These are phyloP conservation scores for Fragilaria radians DNA, from an alignment of 108 stramenopile species.

Conservation along the genomic window DNA sequence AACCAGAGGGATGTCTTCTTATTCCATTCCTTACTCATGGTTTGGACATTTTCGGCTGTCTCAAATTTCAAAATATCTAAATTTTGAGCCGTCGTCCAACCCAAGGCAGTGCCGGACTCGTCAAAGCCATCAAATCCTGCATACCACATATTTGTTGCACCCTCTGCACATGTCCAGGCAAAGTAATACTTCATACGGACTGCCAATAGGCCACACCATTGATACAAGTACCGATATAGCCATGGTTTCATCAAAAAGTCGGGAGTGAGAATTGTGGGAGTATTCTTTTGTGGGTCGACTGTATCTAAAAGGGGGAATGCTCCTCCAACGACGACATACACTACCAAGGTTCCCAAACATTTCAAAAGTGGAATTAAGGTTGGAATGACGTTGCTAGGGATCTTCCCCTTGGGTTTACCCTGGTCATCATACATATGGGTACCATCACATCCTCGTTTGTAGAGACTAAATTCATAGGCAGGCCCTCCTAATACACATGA, in stretches of 20 bases:
- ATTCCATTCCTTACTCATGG: constrained; percentile 88
- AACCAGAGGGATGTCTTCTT: constrained; percentile 93
- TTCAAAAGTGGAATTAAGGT: constrained; percentile 63
- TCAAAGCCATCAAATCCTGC: constrained; percentile 92
- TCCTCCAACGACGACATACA: constrained; percentile 61
- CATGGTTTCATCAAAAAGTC: constrained; percentile 59
- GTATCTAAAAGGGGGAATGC: constrained; percentile 77
- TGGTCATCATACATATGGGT: constrained; percentile 52
- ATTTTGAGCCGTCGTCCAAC: constrained; percentile 88
- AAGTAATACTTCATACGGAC: constrained; percentile 95
- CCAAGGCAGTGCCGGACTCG: constrained; percentile 70
- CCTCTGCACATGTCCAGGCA: constrained; percentile 95
- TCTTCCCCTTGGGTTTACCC: constrained; percentile 69
- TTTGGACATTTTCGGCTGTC: constrained; percentile 79
- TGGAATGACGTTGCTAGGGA: constrained; percentile 71
- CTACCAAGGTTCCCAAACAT: constrained; percentile 61
- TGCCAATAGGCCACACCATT: constrained; percentile 80
- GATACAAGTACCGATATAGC: constrained; percentile 54
- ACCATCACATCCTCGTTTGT: constrained; percentile 70
- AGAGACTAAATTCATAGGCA: constrained; percentile 77
- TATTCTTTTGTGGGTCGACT: constrained; percentile 67
- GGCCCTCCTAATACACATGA: constrained; percentile 90
- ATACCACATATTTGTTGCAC: constrained; percentile 87
- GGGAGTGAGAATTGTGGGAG: constrained; percentile 52
- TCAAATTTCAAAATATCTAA: constrained; percentile 91